These are phyloP conservation scores for Coemansia sp. DNA, from an alignment of 192 early-diverging fungal genomes.

Conservation along the genomic window DNA sequence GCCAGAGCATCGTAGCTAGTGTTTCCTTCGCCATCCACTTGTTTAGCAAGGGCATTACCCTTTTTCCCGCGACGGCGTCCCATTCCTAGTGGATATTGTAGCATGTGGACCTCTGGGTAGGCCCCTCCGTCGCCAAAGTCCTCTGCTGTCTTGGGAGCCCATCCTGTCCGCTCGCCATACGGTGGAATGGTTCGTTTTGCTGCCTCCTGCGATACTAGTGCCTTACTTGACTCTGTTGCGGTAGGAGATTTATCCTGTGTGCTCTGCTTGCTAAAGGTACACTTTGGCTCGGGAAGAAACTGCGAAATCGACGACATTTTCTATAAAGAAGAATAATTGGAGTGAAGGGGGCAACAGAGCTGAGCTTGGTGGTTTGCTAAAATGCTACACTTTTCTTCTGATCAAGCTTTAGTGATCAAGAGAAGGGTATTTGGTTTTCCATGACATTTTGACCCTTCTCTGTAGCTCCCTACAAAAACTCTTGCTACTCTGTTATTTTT, in stretches of 20 bases:
- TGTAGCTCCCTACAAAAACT: not conserved
- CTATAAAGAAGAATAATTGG: not conserved
- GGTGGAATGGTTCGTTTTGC: slow-evolving; percentile 55
- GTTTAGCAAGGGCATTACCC: slow-evolving; percentile 70
- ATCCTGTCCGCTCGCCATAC: slow-evolving; percentile 78
- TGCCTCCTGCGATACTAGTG: not conserved
- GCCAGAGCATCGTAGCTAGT: slow-evolving; percentile 87
- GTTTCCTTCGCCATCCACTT: slow-evolving; percentile 88
- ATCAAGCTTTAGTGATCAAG: not conserved
- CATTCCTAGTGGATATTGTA: slow-evolving; percentile 95
- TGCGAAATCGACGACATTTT: slow-evolving; percentile 51
- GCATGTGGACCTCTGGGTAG: slow-evolving; percentile 88
- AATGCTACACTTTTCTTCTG: not conserved
- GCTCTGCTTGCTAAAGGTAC: slow-evolving; percentile 3
- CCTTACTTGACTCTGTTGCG: not conserved
- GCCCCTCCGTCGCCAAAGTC: slow-evolving; percentile 98
- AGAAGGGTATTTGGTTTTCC: not conserved
- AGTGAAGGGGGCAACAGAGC: not conserved
- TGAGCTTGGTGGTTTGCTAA: not conserved
- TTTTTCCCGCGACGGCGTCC: slow-evolving; percentile 63
- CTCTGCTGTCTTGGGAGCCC: slow-evolving; percentile 70
- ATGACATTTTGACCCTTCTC: not conserved
- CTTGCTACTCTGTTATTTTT: not conserved
- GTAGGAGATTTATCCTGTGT: not conserved
- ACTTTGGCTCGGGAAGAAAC: slow-evolving; percentile 53